Percentiles rank a stretch among this genome's conserved stretches.
phyloP scores from a whole-genome alignment of 257 asterid species.

The Penstemon davidsonii region DNA sequence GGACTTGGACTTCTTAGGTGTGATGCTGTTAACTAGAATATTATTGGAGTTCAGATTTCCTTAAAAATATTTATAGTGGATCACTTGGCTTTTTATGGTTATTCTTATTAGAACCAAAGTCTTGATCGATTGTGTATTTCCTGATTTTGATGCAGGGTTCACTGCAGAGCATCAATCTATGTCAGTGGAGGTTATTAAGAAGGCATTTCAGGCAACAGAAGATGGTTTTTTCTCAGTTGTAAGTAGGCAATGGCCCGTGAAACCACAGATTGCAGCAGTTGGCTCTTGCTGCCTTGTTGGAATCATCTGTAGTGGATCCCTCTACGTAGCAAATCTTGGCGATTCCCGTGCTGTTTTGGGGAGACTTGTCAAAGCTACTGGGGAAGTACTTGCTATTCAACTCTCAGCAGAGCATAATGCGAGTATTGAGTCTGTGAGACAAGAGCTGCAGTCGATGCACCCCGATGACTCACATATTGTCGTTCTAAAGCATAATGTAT shows the following conservation, averaged over 20 bases:
- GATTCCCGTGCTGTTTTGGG: slow-evolving; percentile 91
- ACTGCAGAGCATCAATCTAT: slow-evolving; percentile 58
- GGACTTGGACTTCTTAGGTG: too few relatives aligned
- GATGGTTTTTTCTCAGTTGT: slow-evolving; percentile 66
- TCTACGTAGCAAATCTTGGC: slow-evolving; percentile 77
- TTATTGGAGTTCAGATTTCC: too few relatives aligned
- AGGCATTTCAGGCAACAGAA: slow-evolving; percentile 71
- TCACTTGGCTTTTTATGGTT: background rate
- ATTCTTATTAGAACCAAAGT: background rate
- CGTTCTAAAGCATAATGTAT: slow-evolving; percentile 73
- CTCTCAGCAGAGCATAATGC: slow-evolving; percentile 84
- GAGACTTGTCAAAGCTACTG: slow-evolving; percentile 60
- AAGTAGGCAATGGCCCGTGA: slow-evolving; percentile 55
- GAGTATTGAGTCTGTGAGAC: slow-evolving; percentile 66
- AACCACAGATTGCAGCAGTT: slow-evolving; percentile 77
- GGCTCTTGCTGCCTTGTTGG: slow-evolving; percentile 95
- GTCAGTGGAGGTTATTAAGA: slow-evolving; percentile 61
- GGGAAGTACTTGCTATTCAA: slow-evolving; percentile 70
- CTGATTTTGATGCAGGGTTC: slow-evolving; percentile 43
- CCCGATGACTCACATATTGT: slow-evolving; percentile 85
- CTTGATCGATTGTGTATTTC: background rate
- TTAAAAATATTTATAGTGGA: background rate
- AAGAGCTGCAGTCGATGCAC: slow-evolving; percentile 67
- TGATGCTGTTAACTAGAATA: too few relatives aligned
- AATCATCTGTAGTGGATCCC: slow-evolving; percentile 59